Evolutionary conservation across 371 early-diverging fungal genomes (phyloP).

Genomic region (Mortierella sp.): DNA sequence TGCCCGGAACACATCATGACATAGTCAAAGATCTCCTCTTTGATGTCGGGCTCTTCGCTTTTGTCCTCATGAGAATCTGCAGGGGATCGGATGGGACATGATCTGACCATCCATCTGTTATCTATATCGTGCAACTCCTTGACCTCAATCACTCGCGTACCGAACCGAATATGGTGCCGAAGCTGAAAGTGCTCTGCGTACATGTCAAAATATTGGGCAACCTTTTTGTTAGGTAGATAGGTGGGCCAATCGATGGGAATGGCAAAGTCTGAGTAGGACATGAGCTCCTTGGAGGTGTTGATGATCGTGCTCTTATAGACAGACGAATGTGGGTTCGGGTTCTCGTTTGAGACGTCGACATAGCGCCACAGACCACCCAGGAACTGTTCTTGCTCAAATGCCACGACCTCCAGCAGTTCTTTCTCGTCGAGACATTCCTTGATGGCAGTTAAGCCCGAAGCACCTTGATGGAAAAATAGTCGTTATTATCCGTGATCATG

Average conservation of each 20-base stretch:
- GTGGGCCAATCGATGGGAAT: slow-evolving; percentile 66
- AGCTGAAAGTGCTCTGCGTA: slow-evolving; percentile 61
- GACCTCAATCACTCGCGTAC: slow-evolving; percentile 57
- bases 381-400: slow-evolving; percentile 59
- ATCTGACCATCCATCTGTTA: slow-evolving; percentile 58
- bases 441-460: slow-evolving; percentile 60
- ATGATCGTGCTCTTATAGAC: slow-evolving; percentile 62
- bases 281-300: slow-evolving; percentile 61
- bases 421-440: slow-evolving; percentile 61
- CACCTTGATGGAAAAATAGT: too few species aligned
- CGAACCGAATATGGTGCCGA: slow-evolving; percentile 58
- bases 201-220: slow-evolving; percentile 60
- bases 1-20: slow-evolving; percentile 67
- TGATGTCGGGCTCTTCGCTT: slow-evolving; percentile 7
- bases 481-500: too few species aligned
- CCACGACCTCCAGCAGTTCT: slow-evolving; percentile 60
- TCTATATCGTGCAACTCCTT: slow-evolving; percentile 48
- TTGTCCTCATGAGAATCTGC: background rate
- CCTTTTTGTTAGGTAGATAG: slow-evolving; percentile 57
- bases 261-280: slow-evolving; percentile 63
- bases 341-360: slow-evolving; percentile 53
- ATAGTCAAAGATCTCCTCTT: slow-evolving; percentile 61
- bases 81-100: slow-evolving; percentile 20
- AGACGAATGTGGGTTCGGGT: slow-evolving; percentile 61
- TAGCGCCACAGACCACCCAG: slow-evolving; percentile 66